Evolutionary conservation across 305 asterid species (phyloP).

Genomic region (Ilex paraguariensis): DNA sequence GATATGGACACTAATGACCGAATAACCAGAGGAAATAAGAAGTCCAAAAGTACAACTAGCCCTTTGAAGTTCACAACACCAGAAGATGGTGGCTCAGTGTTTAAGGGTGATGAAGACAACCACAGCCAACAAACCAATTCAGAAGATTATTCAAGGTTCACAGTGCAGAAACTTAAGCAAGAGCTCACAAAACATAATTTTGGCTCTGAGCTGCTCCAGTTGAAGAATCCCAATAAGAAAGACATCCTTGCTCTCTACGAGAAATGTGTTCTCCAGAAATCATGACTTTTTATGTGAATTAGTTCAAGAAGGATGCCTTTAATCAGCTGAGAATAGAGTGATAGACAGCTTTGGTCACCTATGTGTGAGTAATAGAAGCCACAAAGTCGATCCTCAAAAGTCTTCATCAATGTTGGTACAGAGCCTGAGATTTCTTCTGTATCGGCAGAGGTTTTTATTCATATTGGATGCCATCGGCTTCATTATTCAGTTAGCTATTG

Average conservation of each 20-base stretch:
- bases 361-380: constrained; percentile 7
- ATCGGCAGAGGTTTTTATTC: too few species aligned
- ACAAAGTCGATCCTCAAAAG: too few species aligned
- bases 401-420: too few species aligned
- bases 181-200: constrained; percentile 62
- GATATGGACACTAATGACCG: constrained; percentile 48
- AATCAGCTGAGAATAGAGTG: constrained; percentile 4
- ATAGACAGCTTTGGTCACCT: neutral
- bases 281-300: constrained; percentile 7
- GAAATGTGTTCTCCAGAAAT: constrained; percentile 47
- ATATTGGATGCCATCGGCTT: too few species aligned
- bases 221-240: constrained; percentile 61
- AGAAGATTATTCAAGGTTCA: constrained; percentile 66
- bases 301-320: too few species aligned
- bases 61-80: constrained; percentile 50
- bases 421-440: too few species aligned
- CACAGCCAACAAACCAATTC: constrained; percentile 46
- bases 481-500: too few species aligned
- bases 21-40: constrained; percentile 51
- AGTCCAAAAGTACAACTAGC: constrained; percentile 71
- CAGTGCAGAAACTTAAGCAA: constrained; percentile 62
- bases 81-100: constrained; percentile 57
- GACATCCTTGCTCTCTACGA: constrained; percentile 73
- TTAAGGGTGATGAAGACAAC: constrained; percentile 38
- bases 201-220: constrained; percentile 68